Evolutionary conservation across 2,329 filamentous ascomycete genomes (phyloP), one percentile per base, ranked within the genome.

Genomic region (Ophiognomonia clavigignenti-juglandacearum): DNA sequence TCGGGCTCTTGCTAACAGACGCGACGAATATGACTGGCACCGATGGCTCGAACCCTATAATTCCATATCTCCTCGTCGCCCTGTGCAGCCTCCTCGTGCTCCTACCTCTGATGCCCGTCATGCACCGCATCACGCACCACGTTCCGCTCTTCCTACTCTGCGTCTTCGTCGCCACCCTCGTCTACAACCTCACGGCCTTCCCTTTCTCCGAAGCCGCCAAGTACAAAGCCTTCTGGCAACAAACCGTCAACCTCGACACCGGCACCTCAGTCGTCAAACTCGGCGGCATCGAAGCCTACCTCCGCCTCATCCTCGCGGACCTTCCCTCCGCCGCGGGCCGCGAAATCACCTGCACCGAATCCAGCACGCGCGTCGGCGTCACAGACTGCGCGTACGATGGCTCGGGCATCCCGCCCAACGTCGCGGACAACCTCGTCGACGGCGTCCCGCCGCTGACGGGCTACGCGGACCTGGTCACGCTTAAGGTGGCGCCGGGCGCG

Each of bases 141-240:
- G 64, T 97, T 4, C 91, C 93, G 0, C 69, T 85, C 0, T 83
- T 95, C 57, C 65, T 96, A 14, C 73, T 95, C 23, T 61, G 84
- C 11, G 70, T 96, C 8, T 88, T 90, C 52, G 59, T 80, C 20
- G 87, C 75, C 24, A 95, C 89, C 1, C 68, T 95, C 23, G 77
- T 91, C 47, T 97, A 96, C 71, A 95, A 95, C 60, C 77, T 96
- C 4, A 68, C 80, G 3, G 88, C 87, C 2, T 96, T 96, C 64
- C 93, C 93, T 0, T 97, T 97, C 66, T 93, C 88, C 0, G 69
- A 78, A 19, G 76, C 82, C 50, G 86, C 83, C 61, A 80, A 88
- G 31, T 81, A 95, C 64, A 97, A 97, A 65, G 75, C 92, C 39
- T 95, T 83, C 65, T 96, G 97, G 64, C 72, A 87, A 41, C 91